phyloP scores from a whole-genome alignment of 768 basidiomycete genomes.

The Suillus tomentosus region DNA sequence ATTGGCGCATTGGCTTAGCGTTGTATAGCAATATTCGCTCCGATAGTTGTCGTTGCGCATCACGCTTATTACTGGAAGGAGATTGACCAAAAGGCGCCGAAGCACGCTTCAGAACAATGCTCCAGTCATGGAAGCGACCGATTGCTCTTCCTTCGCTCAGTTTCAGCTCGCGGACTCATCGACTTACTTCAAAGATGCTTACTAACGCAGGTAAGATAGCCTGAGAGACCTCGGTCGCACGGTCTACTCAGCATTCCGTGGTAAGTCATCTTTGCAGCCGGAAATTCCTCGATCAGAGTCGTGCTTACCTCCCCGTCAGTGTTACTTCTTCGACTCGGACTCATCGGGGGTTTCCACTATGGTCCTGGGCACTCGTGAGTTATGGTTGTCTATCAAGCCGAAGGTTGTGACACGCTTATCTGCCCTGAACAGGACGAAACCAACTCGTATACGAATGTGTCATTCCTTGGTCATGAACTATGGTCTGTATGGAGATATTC shows the following conservation, averaged over 20 bases:
- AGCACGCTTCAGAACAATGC: no score
- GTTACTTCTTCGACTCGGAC: constrained; percentile 99
- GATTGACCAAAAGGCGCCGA: no score
- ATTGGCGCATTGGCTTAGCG: no score
- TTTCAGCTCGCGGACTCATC: no score
- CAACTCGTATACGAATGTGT: constrained; percentile 98
- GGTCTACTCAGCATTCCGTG: constrained; percentile 38
- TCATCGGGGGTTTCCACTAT: constrained; percentile 97
- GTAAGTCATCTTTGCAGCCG: constrained; percentile 48
- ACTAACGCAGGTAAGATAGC: no score
- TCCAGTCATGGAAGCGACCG: no score
- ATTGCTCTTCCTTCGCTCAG: no score
- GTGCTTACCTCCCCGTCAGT: constrained; percentile 47
- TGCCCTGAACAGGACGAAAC: constrained; percentile 75
- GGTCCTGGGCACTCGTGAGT: constrained; percentile 93
- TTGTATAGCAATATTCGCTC: no score
- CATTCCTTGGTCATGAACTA: constrained; percentile 99
- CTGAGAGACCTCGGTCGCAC: no score
- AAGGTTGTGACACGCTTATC: constrained; percentile 5
- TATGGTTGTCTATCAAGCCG: not conserved
- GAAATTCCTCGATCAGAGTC: constrained; percentile 9
- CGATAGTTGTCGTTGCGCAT: no score
- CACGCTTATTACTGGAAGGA: no score
- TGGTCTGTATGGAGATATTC: constrained; percentile 99
- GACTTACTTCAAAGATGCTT: no score